A percentile compares a stretch with the other conserved stretches of the same genome.
These are phyloP conservation scores for Epichloe sibirici DNA, from an alignment of 2,329 filamentous ascomycete genomes.

Conservation along the genomic window DNA sequence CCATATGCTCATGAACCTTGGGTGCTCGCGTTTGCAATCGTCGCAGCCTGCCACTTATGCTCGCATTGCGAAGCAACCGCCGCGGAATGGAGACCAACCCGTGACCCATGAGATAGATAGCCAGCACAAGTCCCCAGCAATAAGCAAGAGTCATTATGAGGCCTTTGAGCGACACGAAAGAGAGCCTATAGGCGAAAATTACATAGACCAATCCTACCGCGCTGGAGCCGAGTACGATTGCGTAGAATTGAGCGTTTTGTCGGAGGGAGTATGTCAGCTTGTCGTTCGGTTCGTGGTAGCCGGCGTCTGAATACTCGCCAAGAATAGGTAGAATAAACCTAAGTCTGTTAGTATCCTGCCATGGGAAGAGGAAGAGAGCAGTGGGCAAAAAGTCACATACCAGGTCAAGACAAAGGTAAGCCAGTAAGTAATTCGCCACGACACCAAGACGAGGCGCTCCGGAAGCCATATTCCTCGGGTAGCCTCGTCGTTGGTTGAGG, in stretches of 20 bases:
- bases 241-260: conserved; percentile 79
- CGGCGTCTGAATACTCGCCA: conserved; percentile 88
- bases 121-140: conserved; percentile 80
- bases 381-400: conserved; percentile 32
- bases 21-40: conserved; percentile 70
- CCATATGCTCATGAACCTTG: conserved; percentile 72
- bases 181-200: conserved; percentile 63
- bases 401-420: conserved; percentile 90
- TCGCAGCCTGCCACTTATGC: conserved; percentile 59
- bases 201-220: conserved; percentile 71
- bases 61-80: conserved; percentile 66
- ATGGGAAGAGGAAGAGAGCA: neutral
- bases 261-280: conserved; percentile 75
- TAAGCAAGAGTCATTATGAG: conserved; percentile 90
- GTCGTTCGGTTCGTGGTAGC: conserved; percentile 75
- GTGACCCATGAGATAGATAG: conserved; percentile 96
- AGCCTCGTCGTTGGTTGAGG: conserved; percentile 56
- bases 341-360: neutral
- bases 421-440: conserved; percentile 96
- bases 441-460: conserved; percentile 63
- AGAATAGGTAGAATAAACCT: conserved; percentile 87
- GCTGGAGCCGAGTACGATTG: conserved; percentile 61
- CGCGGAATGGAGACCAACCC: conserved; percentile 85
- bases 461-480: conserved; percentile 81
- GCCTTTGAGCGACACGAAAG: conserved; percentile 62